Percentiles rank a stretch among this genome's conserved stretches.
Evolutionary conservation across 2,329 filamentous ascomycete genomes (phyloP).

Genomic region (Monosporascus cannonballus): DNA sequence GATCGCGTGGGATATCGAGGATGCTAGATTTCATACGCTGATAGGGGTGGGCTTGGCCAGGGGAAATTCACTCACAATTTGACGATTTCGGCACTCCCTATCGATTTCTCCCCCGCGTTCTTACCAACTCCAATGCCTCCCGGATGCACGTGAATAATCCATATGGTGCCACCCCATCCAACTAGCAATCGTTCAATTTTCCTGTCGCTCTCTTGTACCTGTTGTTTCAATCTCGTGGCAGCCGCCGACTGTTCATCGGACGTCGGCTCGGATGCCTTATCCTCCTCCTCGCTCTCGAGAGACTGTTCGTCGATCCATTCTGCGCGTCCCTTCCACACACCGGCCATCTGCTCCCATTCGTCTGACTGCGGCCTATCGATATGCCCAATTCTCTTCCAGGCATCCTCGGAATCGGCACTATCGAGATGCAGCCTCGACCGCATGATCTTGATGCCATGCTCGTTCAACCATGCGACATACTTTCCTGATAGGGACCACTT

Average conservation of each 20-base stretch:
- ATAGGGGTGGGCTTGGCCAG: not conserved
- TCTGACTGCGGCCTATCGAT: constrained; percentile 81
- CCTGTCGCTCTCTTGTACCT: constrained; percentile 40
- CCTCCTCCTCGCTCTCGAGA: constrained; percentile 66
- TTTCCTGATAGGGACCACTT: constrained; percentile 92
- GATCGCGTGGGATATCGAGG: not conserved
- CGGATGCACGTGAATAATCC: constrained; percentile 87
- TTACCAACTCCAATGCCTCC: constrained; percentile 62
- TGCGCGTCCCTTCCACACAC: constrained; percentile 84
- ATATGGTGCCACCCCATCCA: constrained; percentile 93
- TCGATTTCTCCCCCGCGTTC: constrained; percentile 61
- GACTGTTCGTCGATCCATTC: constrained; percentile 89
- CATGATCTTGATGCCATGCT: constrained; percentile 98
- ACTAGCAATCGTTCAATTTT: constrained; percentile 75
- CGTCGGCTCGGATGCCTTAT: constrained; percentile 28
- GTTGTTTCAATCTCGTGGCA: constrained; percentile 41
- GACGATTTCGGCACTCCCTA: constrained; percentile 81
- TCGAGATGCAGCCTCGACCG: constrained; percentile 79
- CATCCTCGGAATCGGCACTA: constrained; percentile 67
- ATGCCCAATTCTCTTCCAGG: constrained; percentile 93
- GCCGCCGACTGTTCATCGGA: constrained; percentile 35
- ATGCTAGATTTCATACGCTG: not conserved
- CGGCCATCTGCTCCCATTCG: constrained; percentile 93
- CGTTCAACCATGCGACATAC: constrained; percentile 93
- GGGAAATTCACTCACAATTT: constrained; percentile 66